Base-by-base conservation (phyloP, 768 basidiomycete species). In the Lactarius quietus region DNA sequence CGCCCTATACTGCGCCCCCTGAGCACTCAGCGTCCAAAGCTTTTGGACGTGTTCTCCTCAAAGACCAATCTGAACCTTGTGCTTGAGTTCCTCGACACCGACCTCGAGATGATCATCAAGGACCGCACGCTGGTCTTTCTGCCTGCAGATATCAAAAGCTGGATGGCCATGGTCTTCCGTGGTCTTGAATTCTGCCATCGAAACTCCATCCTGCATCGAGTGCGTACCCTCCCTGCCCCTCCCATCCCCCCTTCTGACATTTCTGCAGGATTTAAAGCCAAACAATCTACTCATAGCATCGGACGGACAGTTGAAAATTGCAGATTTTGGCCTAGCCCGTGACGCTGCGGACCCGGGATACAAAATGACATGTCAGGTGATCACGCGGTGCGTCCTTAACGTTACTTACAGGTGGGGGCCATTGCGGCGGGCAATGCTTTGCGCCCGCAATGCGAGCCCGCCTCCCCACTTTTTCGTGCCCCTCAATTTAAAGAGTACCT, bases 141-240 rank as follows among this genome's bases (percentile, higher is more conserved):
- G 36, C 91, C 93, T 4, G 93, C 92, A 1, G 97, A 99, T 75
- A 95, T 98, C 78, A 99, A 99, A 76, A 89, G 90, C 68, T 99
- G 97, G 96, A 93, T 97, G 86, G 91, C 92, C 14, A 98, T 98
- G 97, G 95, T 92, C 0, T 87, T 98, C 73, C 87, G 95, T 45
- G 97, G 97, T 2, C 81, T 99, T n/a, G 97, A 98, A 76, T 98
- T 97, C 75, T 98, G 97, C 70, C 97, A 99, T 73, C 80, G 95
- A 59, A 95, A 95, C 75, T 95, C 88, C 71, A 84, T 98, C 62
- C 80, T 99, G 28, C 97, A 99, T 77, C 85, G 97, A 61, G 96
- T 97, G 74, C 68, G 84, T 74, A 1, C 20, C 45, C 56, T 14
- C 45, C 52, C 3, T n/a, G 18, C 41, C 18, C 41, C 48, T 55